Percentiles rank a stretch among this genome's conserved stretches.
These are phyloP conservation scores for Aegilops umbellulata DNA, from an alignment of 176 grass and related monocot genomes.

Conservation along the genomic window DNA sequence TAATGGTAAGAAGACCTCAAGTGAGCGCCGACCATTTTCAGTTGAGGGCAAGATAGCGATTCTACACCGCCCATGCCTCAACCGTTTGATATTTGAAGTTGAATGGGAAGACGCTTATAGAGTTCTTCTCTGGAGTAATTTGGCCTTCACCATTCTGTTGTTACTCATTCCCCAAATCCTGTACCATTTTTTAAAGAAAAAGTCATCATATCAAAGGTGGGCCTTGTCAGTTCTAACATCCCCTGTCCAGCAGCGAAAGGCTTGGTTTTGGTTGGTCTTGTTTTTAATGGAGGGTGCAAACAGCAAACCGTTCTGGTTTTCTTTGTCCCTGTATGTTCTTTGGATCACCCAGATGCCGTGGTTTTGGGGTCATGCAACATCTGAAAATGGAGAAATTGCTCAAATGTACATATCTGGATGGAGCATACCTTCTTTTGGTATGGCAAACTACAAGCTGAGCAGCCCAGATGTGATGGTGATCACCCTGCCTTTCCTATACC, in stretches of 20 bases:
- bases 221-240: constrained; percentile 40
- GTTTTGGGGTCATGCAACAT: constrained; percentile 79
- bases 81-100: constrained; percentile 67
- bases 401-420: constrained; percentile 80
- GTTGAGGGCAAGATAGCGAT: constrained; percentile 52
- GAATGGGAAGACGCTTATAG: constrained; percentile 74
- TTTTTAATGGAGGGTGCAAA: constrained; percentile 73
- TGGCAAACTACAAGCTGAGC: constrained; percentile 36
- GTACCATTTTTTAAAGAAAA: constrained; percentile 41
- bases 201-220: constrained; percentile 42
- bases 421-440: constrained; percentile 37
- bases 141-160: constrained; percentile 48
- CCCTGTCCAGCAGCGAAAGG: constrained; percentile 35
- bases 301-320: constrained; percentile 60
- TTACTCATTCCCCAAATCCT: constrained; percentile 55
- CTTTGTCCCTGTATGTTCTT: constrained; percentile 53
- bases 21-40: constrained; percentile 65
- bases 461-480: constrained; percentile 73
- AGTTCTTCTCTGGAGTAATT: constrained; percentile 66
- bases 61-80: constrained; percentile 39
- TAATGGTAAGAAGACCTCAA: constrained; percentile 48
- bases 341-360: constrained; percentile 76
- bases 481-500: constrained; percentile 85
- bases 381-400: constrained; percentile 66
- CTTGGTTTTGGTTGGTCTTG: constrained; percentile 51